Percentiles rank a stretch among this genome's conserved stretches.
Conservation (phyloP, 139 green algal genomes). For the Micromonas commoda region DNA sequence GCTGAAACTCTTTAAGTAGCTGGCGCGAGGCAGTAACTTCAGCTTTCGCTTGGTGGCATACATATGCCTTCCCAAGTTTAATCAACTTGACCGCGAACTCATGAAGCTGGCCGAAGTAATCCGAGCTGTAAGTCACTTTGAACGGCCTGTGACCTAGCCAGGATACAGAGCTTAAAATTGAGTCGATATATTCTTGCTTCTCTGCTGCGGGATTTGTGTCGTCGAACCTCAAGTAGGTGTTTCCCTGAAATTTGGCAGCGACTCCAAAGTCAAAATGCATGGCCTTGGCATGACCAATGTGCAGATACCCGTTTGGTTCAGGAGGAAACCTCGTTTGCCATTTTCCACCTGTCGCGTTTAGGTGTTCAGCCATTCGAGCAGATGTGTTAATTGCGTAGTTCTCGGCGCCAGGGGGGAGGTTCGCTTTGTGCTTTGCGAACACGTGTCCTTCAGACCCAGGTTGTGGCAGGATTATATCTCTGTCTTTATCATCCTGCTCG, state of each 20-base stretch:
- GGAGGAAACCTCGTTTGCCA: constrained; percentile 94
- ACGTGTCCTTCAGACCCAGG: constrained; percentile 3
- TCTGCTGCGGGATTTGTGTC: constrained; percentile 98
- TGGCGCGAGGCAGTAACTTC: constrained; percentile 25
- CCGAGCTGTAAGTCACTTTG: constrained; percentile 85
- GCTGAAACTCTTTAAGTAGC: constrained; percentile 13
- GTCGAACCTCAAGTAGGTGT: constrained; percentile 86
- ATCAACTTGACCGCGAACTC: constrained; percentile 89
- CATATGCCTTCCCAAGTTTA: constrained; percentile 81
- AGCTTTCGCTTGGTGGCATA: constrained; percentile 74
- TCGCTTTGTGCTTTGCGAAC: constrained; percentile 46
- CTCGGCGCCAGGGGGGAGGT: constrained; percentile 55
- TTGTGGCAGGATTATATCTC: neutral
- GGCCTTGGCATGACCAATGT: constrained; percentile 95
- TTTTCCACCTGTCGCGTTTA: constrained; percentile 71
- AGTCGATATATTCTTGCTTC: constrained; percentile 97
- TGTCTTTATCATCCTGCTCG: constrained; percentile 11
- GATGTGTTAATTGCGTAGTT: constrained; percentile 78
- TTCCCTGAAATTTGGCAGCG: constrained; percentile 49
- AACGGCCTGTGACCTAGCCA: constrained; percentile 92
- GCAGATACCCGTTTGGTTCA: constrained; percentile 89
- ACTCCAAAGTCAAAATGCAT: constrained; percentile 98
- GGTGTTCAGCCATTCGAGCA: constrained; percentile 66
- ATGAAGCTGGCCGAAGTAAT: constrained; percentile 95
- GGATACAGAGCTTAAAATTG: constrained; percentile 90